These are phyloP conservation scores for Trichoderma guizhouense DNA, from an alignment of 2,329 filamentous ascomycete genomes.

Conservation along the genomic window DNA sequence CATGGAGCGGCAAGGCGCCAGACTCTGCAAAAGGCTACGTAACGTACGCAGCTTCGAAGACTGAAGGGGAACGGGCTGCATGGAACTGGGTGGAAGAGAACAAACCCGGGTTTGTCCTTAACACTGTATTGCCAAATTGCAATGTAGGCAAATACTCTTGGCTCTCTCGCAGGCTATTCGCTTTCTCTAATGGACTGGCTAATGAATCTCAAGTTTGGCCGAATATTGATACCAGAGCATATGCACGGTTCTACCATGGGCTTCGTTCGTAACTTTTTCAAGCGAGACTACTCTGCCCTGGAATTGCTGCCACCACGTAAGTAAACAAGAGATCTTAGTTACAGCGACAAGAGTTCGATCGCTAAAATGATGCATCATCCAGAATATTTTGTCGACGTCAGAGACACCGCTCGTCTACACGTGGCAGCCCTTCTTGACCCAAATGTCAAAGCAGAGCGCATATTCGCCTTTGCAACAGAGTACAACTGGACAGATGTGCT, in stretches of 20 bases:
- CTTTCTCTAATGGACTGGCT: background rate
- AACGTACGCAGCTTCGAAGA: conserved; percentile 38
- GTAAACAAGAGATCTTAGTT: background rate
- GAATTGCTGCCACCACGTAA: background rate
- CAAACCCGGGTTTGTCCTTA: conserved; percentile 28
- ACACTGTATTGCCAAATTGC: conserved; percentile 27
- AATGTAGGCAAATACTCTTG: background rate
- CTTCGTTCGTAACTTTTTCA: background rate
- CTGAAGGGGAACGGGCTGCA: conserved; percentile 31
- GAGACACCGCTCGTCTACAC: conserved; percentile 27
- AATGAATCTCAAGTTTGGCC: background rate
- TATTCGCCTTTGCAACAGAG: conserved; percentile 24
- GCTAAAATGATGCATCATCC: background rate
- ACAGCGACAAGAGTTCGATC: background rate
- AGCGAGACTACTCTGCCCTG: background rate
- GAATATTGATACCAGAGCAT: background rate
- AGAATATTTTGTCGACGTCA: conserved; percentile 23
- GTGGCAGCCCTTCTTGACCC: conserved; percentile 26
- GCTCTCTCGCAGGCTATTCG: background rate
- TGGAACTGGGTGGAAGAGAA: conserved; percentile 36
- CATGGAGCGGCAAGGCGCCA: background rate
- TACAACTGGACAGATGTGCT: conserved; percentile 21
- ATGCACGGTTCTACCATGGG: background rate
- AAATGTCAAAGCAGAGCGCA: conserved; percentile 24
- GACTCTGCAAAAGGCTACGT: background rate